Percentiles rank a stretch among this genome's conserved stretches.
phyloP scores from a whole-genome alignment of 257 asterid genomes.

The Jacaranda mimosifolia region DNA sequence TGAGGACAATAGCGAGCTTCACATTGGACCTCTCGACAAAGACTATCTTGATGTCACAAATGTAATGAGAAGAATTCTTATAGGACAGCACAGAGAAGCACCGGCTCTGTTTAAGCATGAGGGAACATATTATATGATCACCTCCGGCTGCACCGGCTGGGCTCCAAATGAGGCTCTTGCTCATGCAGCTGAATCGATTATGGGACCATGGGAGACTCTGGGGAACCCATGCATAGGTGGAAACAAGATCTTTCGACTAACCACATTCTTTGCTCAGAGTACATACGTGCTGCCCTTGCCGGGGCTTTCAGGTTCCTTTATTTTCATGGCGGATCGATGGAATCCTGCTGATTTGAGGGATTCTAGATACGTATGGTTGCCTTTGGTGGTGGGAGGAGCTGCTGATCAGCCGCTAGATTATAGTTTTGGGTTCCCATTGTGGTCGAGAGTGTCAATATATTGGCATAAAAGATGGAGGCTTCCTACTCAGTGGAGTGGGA shows the following conservation, averaged over 20 bases:
- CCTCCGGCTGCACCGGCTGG: conserved; percentile 99
- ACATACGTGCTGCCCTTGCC: conserved; percentile 84
- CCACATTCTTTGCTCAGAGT: conserved; percentile 90
- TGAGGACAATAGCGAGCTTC: conserved; percentile 88
- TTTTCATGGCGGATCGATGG: conserved; percentile 99
- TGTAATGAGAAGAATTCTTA: conserved; percentile 64
- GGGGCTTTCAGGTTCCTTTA: conserved; percentile 63
- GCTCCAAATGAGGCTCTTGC: conserved; percentile 93
- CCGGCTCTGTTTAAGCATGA: conserved; percentile 89
- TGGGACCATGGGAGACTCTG: conserved; percentile 96
- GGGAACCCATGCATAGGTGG: conserved; percentile 99
- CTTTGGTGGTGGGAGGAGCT: conserved; percentile 76
- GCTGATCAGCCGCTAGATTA: conserved; percentile 84
- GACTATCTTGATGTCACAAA: conserved; percentile 68
- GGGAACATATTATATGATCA: conserved; percentile 93
- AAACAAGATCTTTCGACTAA: conserved; percentile 56
- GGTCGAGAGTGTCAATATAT: conserved; percentile 90
- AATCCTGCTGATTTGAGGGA: conserved; percentile 90
- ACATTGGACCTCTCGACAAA: conserved; percentile 71
- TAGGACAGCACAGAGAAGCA: conserved; percentile 91
- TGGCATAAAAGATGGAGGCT: conserved; percentile 98
- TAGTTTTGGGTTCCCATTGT: conserved; percentile 85
- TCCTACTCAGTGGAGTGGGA: conserved; percentile 59
- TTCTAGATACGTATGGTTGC: conserved; percentile 94
- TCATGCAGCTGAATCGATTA: conserved; percentile 88